phyloP scores from a whole-genome alignment of 108 stramenopile genomes.

The Pseudonitzschia pungens region DNA sequence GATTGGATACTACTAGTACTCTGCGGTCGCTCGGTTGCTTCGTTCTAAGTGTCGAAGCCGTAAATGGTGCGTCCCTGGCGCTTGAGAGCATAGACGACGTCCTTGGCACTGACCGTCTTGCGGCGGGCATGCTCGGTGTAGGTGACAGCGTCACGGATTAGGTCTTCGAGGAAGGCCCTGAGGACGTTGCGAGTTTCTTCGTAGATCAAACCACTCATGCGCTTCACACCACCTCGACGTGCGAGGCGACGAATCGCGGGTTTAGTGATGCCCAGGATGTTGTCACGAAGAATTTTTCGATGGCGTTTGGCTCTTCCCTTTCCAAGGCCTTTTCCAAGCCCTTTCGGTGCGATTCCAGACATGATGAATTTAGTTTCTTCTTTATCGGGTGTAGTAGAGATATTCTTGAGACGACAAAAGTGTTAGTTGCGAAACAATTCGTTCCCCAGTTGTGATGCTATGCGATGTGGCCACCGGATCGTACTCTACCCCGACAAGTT shows the following conservation, averaged over 20 bases:
- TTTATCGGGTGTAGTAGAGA: no score
- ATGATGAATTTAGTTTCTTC: no score
- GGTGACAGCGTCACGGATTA: conserved; percentile 85
- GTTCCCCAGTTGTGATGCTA: no score
- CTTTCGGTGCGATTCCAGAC: conserved; percentile 3
- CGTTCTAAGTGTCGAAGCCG: conserved; percentile 90
- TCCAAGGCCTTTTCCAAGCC: conserved; percentile 84
- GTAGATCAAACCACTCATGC: conserved; percentile 96
- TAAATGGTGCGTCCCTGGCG: conserved; percentile 97
- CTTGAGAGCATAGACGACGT: conserved; percentile 95
- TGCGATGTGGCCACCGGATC: no score
- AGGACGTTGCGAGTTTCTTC: conserved; percentile 62
- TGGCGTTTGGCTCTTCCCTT: conserved; percentile 96
- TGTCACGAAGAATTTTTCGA: conserved; percentile 96
- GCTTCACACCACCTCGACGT: conserved; percentile 97
- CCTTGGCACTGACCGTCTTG: conserved; percentile 92
- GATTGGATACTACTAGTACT: no score
- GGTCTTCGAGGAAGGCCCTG: conserved; percentile 84
- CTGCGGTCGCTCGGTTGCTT: not conserved
- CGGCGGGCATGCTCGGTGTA: conserved; percentile 91
- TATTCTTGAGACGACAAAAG: not conserved
- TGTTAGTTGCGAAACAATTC: no score
- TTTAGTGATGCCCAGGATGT: conserved; percentile 99
- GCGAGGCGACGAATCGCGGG: conserved; percentile 79
- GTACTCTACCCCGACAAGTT: no score